Evolutionary conservation across 1,139 yeast species (phyloP).

Genomic region (Meyerozyma smithsonii): DNA sequence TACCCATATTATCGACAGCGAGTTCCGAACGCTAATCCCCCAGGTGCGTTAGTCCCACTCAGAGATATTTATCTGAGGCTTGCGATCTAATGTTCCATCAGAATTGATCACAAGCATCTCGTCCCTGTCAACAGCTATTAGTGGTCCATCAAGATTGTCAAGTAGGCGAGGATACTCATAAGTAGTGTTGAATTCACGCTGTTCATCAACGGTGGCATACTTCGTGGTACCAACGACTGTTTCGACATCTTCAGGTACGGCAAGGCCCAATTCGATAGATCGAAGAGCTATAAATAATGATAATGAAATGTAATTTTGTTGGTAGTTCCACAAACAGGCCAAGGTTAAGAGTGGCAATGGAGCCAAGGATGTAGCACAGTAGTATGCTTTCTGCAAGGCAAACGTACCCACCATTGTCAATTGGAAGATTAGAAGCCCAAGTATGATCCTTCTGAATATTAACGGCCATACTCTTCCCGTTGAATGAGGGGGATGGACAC

Average conservation of each 20-base stretch:
- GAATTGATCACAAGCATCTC: slow-evolving; percentile 56
- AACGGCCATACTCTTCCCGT: slow-evolving; percentile 89
- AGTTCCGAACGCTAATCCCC: not conserved
- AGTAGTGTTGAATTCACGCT: slow-evolving; percentile 59
- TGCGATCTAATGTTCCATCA: slow-evolving; percentile 49
- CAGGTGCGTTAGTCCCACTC: slow-evolving; percentile 35
- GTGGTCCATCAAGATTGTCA: slow-evolving; percentile 73
- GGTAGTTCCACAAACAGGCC: slow-evolving; percentile 73
- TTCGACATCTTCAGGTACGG: slow-evolving; percentile 38
- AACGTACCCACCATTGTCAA: slow-evolving; percentile 89
- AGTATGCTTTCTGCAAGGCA: slow-evolving; percentile 72
- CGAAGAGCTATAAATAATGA: slow-evolving; percentile 83
- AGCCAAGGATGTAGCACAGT: slow-evolving; percentile 62
- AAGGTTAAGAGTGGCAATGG: slow-evolving; percentile 73
- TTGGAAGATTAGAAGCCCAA: slow-evolving; percentile 74
- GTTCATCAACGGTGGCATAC: slow-evolving; percentile 44
- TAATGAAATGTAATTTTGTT: slow-evolving; percentile 74
- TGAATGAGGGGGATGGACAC: slow-evolving; percentile 84
- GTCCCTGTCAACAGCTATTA: slow-evolving; percentile 64
- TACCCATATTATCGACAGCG: not conserved
- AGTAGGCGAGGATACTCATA: slow-evolving; percentile 76
- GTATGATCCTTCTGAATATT: slow-evolving; percentile 64
- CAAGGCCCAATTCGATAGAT: slow-evolving; percentile 36
- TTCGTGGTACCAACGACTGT: slow-evolving; percentile 1
- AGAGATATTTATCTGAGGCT: slow-evolving; percentile 24